phyloP scores from a whole-genome alignment of 2,329 filamentous ascomycete species.

The Fusarium ambrosium region DNA sequence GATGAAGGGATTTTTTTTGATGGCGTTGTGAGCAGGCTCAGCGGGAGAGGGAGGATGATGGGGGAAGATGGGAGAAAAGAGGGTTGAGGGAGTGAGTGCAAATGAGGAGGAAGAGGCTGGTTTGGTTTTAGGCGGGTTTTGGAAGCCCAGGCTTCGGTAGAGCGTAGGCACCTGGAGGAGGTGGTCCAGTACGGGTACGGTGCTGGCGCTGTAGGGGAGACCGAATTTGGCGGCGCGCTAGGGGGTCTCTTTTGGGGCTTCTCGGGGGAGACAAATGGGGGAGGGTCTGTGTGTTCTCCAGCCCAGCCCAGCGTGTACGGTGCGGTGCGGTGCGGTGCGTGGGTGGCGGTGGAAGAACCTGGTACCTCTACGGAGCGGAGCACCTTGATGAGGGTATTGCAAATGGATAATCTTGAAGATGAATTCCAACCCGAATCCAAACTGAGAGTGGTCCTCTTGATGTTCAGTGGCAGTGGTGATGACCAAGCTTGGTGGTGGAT shows the following conservation, averaged over 20 bases:
- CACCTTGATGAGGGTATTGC: not conserved
- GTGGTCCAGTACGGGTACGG: conserved; percentile 1
- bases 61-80: conserved; percentile 38
- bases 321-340: conserved; percentile 25
- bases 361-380: not conserved
- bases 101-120: conserved; percentile 38
- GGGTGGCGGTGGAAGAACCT: conserved; percentile 40
- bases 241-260: conserved; percentile 24
- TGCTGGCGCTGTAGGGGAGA: conserved; percentile 24
- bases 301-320: conserved; percentile 7
- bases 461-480: not conserved
- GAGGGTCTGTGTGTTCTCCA: conserved; percentile 35
- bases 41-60: conserved; percentile 30
- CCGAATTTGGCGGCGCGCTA: conserved; percentile 39
- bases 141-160: conserved; percentile 36
- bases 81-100: conserved; percentile 29
- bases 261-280: conserved; percentile 27
- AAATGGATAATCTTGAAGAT: not conserved
- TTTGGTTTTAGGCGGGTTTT: conserved; percentile 45
- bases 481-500: conserved; percentile 7
- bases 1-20: conserved; percentile 33
- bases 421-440: not conserved
- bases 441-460: not conserved
- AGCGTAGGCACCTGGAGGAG: conserved; percentile 20
- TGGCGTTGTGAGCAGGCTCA: conserved; percentile 34